Percentiles rank a stretch among this genome's conserved stretches.
Evolutionary conservation across 208 protist species (phyloP).

Genomic region (Leishmania arabica): DNA sequence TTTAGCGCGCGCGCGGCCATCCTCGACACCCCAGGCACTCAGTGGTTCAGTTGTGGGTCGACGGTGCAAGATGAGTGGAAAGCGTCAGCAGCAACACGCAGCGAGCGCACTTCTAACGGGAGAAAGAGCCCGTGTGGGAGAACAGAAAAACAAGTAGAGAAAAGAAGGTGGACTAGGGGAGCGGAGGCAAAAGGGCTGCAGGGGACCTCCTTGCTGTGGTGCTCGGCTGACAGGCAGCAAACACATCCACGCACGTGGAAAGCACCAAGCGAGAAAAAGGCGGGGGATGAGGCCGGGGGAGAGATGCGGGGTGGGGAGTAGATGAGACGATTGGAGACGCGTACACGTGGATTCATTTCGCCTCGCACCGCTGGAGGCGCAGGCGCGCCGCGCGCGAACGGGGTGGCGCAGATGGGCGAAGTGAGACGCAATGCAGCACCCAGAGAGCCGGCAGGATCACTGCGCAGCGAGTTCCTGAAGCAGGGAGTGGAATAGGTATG

Average conservation of each 20-base stretch:
- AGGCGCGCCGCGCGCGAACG: neutral
- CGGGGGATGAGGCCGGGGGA: neutral
- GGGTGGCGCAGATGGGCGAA: neutral
- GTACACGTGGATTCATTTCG: neutral
- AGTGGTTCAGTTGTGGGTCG: too few relatives aligned
- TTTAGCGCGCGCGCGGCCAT: slow-evolving; percentile 40
- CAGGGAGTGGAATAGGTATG: neutral
- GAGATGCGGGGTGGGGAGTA: neutral
- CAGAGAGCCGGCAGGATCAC: neutral
- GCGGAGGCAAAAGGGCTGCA: neutral
- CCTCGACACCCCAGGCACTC: neutral
- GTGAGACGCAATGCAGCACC: neutral
- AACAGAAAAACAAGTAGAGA: neutral
- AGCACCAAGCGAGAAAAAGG: neutral
- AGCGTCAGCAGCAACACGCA: neutral
- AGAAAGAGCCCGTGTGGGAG: neutral
- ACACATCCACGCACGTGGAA: neutral
- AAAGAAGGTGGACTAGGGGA: too few relatives aligned
- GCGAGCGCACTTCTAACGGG: neutral
- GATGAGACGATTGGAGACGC: neutral
- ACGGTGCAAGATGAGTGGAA: neutral
- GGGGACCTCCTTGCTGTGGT: neutral
- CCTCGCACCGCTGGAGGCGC: neutral
- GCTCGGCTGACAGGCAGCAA: neutral
- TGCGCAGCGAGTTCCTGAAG: neutral